phyloP scores from a whole-genome alignment of 805 yeast genomes.

The Clavispora asparagi region DNA sequence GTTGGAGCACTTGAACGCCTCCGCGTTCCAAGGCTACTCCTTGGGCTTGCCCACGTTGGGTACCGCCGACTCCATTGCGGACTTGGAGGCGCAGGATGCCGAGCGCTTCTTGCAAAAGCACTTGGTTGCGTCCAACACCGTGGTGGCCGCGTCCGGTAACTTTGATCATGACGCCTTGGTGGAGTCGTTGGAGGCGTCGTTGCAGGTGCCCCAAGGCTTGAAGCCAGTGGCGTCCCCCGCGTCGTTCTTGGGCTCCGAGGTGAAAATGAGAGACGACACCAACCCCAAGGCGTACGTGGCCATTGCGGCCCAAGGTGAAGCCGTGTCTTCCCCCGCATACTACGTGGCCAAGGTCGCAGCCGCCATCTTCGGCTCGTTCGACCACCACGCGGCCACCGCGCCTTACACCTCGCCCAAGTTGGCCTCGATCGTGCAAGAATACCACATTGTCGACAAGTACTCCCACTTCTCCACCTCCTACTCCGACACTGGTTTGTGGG shows the following conservation, averaged over 20 bases:
- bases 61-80: conserved; percentile 58
- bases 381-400: conserved; percentile 50
- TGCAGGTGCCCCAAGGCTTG: conserved; percentile 48
- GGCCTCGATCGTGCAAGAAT: conserved; percentile 62
- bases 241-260: conserved; percentile 78
- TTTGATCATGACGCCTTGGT: conserved; percentile 65
- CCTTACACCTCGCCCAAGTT: conserved; percentile 58
- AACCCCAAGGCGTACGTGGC: conserved; percentile 75
- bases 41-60: conserved; percentile 74
- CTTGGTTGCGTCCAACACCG: conserved; percentile 59
- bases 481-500: conserved; percentile 82
- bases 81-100: conserved; percentile 56
- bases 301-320: conserved; percentile 72
- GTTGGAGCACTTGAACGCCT: conserved; percentile 70
- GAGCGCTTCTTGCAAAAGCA: conserved; percentile 49
- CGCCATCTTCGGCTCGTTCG: conserved; percentile 47
- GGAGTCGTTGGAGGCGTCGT: conserved; percentile 52
- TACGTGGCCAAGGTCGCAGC: conserved; percentile 73
- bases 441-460: conserved; percentile 68
- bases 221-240: conserved; percentile 46
- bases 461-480: conserved; percentile 68
- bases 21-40: conserved; percentile 85
- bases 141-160: conserved; percentile 69
- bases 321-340: conserved; percentile 56
- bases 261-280: conserved; percentile 85